Evolutionary conservation across 225 moss, liverwort and hornwort species (phyloP).

Genomic region (Polytrichum commune): DNA sequence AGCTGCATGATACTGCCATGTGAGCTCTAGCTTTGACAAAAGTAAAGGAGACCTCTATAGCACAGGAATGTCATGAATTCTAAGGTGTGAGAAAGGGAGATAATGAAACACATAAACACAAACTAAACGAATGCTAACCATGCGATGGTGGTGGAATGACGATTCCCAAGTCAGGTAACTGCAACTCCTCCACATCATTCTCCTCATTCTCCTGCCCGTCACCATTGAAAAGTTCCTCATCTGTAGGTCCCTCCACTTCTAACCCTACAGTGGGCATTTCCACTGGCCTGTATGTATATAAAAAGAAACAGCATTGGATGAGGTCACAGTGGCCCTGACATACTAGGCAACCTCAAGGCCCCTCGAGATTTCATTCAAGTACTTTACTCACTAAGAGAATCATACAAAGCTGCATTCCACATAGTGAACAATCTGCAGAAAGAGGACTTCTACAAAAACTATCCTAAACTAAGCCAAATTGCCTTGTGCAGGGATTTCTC

Average conservation of each 20-base stretch:
- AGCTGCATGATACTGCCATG: background rate
- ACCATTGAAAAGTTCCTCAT: background rate
- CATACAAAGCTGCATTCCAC: too few species aligned
- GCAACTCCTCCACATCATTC: conserved; percentile 18
- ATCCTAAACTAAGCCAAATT: too few species aligned
- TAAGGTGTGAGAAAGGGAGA: background rate
- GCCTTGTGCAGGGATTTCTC: too few species aligned
- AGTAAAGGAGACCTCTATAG: too few species aligned
- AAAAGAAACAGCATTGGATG: background rate
- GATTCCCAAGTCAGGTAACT: conserved; percentile 37
- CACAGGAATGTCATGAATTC: too few species aligned
- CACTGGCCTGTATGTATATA: too few species aligned
- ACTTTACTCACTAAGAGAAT: too few species aligned
- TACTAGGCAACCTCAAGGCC: background rate
- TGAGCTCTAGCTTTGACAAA: background rate
- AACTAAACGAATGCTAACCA: conserved; percentile 30
- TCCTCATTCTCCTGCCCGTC: conserved; percentile 31
- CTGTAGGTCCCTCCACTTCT: background rate
- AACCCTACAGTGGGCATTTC: conserved; percentile 1
- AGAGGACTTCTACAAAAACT: too few species aligned
- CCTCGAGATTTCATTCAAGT: too few species aligned
- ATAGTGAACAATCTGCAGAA: too few species aligned
- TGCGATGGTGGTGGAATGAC: conserved; percentile 50
- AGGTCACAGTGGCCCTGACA: background rate
- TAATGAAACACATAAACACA: conserved; percentile 3